Evolutionary conservation across 2,329 filamentous ascomycete species (phyloP), one percentile per base, ranked within the genome.

Genomic region (Pseudofabraea citricarpa): DNA sequence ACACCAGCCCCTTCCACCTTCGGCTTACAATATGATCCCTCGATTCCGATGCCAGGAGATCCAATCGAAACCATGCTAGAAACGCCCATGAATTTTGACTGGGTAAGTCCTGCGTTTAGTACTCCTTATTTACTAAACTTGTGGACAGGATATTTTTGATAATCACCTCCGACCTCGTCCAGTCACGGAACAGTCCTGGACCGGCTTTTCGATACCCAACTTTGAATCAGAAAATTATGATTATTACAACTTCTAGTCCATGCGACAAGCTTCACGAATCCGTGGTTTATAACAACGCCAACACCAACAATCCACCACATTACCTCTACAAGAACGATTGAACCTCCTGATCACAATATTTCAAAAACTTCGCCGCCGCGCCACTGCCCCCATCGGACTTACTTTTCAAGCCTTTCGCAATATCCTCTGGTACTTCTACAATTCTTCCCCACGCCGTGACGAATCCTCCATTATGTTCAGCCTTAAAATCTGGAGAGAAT

Each of bases 361-460:
- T 54, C 53, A 61, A 64, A 44, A 69, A 64, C 32, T 50, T 55
- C 24, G 55, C 35, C 3, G 58, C 58, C 23, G 44, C 53, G 5
- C 57, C 58, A 13, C 41, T 57, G 5, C 61, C 59, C 1, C 57
- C 58, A 32, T 62, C 52, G 4, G 45, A 48, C 26, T 54, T 49
- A 16, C 45, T 48, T 40, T 53, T 59, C 2, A 54, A 45, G 10
- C 47, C 56, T 0, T 53, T 45, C 2, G 43, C 46, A 21, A 59
- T 39, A 31, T 44, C 49, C 27, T 22, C 31, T 35, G 47, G 52
- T 22, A 57, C 32, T 15, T 40, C 40, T 23, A 40, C 53, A 41
- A 55, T 46, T 16, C 67, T 56, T 7, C 70, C 69, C 64, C 67
- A 73, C 0, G 70, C 68, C 15, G 70, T 60, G 12, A 72, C 52